These are phyloP conservation scores for Fusarium pseudograminearum DNA, from an alignment of 2,329 filamentous ascomycete genomes.

Conservation along the genomic window DNA sequence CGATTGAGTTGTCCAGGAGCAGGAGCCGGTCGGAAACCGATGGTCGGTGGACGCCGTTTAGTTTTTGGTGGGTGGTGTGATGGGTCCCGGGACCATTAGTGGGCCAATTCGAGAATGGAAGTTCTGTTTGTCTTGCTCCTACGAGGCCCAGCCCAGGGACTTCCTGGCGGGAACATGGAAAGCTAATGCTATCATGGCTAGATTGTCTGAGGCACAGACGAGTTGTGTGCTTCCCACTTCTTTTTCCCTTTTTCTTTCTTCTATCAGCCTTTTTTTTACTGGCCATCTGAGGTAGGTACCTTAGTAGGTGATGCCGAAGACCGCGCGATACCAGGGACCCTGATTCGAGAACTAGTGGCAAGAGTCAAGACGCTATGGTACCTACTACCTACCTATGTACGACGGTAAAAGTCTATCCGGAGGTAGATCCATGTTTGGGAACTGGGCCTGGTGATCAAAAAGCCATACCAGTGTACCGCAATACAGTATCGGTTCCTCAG, in stretches of 20 bases:
- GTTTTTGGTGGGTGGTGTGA: slow-evolving; percentile 43
- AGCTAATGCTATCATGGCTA: slow-evolving; percentile 31
- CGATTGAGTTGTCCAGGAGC: slow-evolving; percentile 33
- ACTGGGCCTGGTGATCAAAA: slow-evolving; percentile 34
- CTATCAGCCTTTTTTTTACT: slow-evolving; percentile 29
- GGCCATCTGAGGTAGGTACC: slow-evolving; percentile 37
- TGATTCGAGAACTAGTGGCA: slow-evolving; percentile 38
- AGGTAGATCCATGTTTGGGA: slow-evolving; percentile 17
- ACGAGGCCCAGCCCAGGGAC: slow-evolving; percentile 24
- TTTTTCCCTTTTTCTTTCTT: slow-evolving; percentile 22
- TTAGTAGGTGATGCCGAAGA: slow-evolving; percentile 36
- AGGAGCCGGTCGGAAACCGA: slow-evolving; percentile 47
- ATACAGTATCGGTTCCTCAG: background rate
- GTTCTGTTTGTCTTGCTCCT: slow-evolving; percentile 26
- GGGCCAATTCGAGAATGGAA: slow-evolving; percentile 44
- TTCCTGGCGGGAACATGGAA: background rate
- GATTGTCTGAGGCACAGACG: slow-evolving; percentile 42
- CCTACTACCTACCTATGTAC: background rate
- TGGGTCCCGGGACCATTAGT: slow-evolving; percentile 45
- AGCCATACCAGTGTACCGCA: background rate
- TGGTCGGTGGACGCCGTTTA: slow-evolving; percentile 42
- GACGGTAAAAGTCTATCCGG: background rate
- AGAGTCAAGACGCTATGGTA: slow-evolving; percentile 23
- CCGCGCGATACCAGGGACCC: slow-evolving; percentile 28
- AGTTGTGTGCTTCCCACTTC: slow-evolving; percentile 29